Base-by-base conservation (phyloP, 768 basidiomycete species). In the Amanita phalloides region DNA sequence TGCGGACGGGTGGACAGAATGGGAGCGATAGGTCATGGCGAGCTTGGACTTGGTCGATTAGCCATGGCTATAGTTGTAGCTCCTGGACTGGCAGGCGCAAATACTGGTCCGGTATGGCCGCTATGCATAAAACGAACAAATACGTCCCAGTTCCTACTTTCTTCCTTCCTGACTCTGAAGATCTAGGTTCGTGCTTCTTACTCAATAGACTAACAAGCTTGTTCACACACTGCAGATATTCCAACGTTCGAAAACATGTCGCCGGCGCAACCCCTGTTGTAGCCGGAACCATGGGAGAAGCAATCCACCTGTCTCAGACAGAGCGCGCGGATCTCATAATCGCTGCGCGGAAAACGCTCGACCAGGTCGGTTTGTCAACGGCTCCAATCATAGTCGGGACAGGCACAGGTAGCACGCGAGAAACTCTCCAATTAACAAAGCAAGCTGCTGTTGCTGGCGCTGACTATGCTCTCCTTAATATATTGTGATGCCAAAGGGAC, bases 101-200 rank as follows among this genome's bases (percentile, higher is more conserved):
- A 8, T 41, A 20, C 39, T 21, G 41, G 41, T 42, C 41, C 41
- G 41, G 13, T 9, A 23, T 21, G 17, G 8, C n/a, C 39, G 17
- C 0, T 41, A 17, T 21, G 23, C 20, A 42, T 39, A n/a, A n/a
- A n/a, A 20, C 1, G 1, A 4, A 44, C 11, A 28, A 14, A 52
- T 93, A 77, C 66, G 84, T 87, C 8, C 93, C 93, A 30, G 79
- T 95, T 59, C 89, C 84, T 30, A 80, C 90, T 13, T 94, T 95
- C 72, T 93, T 90, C 73, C 64, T 81, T 17, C 71, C 74, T 1
- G 76, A 73, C 33, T 77, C 82, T 38, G 88, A 94, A 66, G 90
- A 93, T 58, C 77, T 95, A 51, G 91, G 90, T 89, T 60, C 62
- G 79, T 71, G 32, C 49, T 54, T 48, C 26, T 17, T 53, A 11